Base-by-base conservation (phyloP, 78 protist species). In the Corallochytrium limacisporum region DNA sequence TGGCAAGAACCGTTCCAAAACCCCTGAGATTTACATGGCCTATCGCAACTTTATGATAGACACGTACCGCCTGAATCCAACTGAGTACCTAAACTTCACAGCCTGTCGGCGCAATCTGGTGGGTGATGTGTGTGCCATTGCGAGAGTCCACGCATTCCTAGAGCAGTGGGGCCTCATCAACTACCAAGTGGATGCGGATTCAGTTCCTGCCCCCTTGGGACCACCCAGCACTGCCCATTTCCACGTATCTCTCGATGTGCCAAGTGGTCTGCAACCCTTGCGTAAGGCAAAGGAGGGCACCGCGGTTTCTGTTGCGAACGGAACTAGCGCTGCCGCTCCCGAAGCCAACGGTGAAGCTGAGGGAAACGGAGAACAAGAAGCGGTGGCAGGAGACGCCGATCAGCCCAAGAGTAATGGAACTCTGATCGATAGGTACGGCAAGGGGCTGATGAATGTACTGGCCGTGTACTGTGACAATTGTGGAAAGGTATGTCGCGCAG, bases 11-110 rank as follows among this genome's bases (percentile, higher is more conserved):
- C 28, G 31, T 1, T 29, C 68, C 9, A 75, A 75, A 38, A 44
- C 72, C n/a, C 74, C 66, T 4, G 60, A 54, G 3, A 16, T 65
- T 56, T 74, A 75, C 60, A 59, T 42, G 59, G 53, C 50, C 33
- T 75, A 75, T n/a, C 72, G 80, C 42, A 62, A 75, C 69, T 75
- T 65, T 36, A 65, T 75, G 80, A n/a, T 75, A 18, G 62, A 75
- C 61, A 43, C 66, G 8, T 65, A 46, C 32, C 63, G 80, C 48
- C 54, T 47, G n/a, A 51, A 55, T 38, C 80, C 80, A 37, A 0
- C 28, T 0, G 65, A 56, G 62, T 75, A 75, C 38, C 74, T 75
- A 1, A 65, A 72, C 18, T 62, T 38, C 20, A 75, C 80, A 1
- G 80, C 72, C 15, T 65, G 74, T 53, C 59, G 80, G 1, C 80